Conservation (phyloP, 495 filamentous ascomycete species). For the Xylaria acuta region DNA sequence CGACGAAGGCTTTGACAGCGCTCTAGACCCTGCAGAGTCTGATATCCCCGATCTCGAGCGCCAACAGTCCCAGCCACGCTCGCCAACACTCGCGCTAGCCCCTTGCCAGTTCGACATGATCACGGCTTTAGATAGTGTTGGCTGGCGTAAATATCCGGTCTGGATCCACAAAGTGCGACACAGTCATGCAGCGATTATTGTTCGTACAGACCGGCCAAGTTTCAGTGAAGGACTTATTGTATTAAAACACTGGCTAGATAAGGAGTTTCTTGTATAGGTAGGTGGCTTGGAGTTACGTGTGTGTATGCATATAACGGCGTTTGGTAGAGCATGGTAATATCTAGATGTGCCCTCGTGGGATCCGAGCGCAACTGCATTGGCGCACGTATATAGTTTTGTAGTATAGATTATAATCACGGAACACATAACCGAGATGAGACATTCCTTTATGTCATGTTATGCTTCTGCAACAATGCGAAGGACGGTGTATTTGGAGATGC, state of each 20-base stretch:
- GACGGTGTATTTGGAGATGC: no score
- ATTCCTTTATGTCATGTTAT: neutral
- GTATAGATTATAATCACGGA: neutral
- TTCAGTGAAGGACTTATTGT: slow-evolving; percentile 82
- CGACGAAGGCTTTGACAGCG: slow-evolving; percentile 35
- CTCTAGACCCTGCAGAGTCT: slow-evolving; percentile 30
- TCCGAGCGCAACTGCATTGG: neutral
- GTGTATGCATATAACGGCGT: slow-evolving; percentile 6
- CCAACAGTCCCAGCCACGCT: slow-evolving; percentile 41
- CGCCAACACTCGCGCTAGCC: slow-evolving; percentile 77
- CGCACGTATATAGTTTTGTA: neutral
- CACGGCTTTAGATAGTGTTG: slow-evolving; percentile 72
- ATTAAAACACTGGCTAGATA: slow-evolving; percentile 78
- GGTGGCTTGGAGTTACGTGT: neutral
- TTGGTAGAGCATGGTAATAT: neutral
- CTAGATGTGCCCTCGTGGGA: neutral
- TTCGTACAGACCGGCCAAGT: slow-evolving; percentile 64
- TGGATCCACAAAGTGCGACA: slow-evolving; percentile 83
- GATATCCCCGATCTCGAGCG: slow-evolving; percentile 46
- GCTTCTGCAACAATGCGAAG: neutral
- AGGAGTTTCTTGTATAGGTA: slow-evolving; percentile 69
- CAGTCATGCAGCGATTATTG: slow-evolving; percentile 89
- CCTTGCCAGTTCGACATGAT: slow-evolving; percentile 84
- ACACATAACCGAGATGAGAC: neutral
- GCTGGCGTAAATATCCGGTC: slow-evolving; percentile 82